Base-by-base conservation (phyloP, 352 stramenopile species). In the Aphanomyces cochlioides region DNA sequence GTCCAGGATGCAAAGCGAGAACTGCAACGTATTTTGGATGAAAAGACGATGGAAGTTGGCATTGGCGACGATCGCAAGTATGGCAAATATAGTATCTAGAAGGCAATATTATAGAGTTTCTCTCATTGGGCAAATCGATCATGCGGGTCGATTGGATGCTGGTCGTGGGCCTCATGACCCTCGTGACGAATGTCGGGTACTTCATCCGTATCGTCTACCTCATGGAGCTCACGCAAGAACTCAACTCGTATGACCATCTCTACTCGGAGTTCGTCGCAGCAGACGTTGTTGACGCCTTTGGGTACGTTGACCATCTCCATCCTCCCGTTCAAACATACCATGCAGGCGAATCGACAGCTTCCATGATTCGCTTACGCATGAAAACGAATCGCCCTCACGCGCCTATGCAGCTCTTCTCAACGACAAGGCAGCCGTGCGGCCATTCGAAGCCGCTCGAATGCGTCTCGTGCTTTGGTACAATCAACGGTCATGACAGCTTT, bases 1-100 rank as follows among this genome's bases (percentile, higher is more conserved):
- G 88, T 96, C 59, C 54, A 92, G 34, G 85, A 96, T 28, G 88
- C 88, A 13, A 85, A 80, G 59, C 77, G 82, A 60, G 88, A 96
- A 65, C 70, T 96, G 67, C 88, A 94, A 74, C 86, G 86, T 47
- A 92, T 96, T 78, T 73, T 96, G 79, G 85, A 96, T 66, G 88
- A 96, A 78, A 94, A 87, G 57, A 96, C 88, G 60, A 77, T 96
- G 53, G 85, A 96, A 87, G 86, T 96, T 21, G 88, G 88, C 21
- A 77, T 96, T 38, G 79, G 84, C 15, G 84, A 82, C 67, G 85
- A 96, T 74, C 59, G 59, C 17, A 90, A 92, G 75, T 93, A 94
- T 77, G 85, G 85, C 67, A 94, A 94, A 77, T 96, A 94, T 77
- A 93, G 84, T 80, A 76, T 96, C 70, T 96, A 93, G 66, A 54